These are phyloP conservation scores for Calocera viscosa DNA, from an alignment of 768 basidiomycete genomes.

Conservation along the genomic window DNA sequence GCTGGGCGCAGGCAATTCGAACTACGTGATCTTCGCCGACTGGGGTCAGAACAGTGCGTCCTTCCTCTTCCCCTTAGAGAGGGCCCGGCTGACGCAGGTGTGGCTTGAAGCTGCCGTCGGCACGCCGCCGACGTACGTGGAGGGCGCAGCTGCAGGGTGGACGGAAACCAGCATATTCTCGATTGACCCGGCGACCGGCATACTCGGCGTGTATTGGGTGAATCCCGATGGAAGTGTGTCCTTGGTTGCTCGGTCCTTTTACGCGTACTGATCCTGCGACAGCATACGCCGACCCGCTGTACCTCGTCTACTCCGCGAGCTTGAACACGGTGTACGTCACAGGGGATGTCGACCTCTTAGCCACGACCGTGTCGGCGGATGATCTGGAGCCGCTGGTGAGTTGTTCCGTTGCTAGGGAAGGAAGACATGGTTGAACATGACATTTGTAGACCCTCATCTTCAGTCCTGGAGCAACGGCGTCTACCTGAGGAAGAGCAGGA, in stretches of 20 bases:
- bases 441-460: not conserved
- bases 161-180: not conserved
- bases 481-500: too few relatives aligned
- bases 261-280: too few relatives aligned
- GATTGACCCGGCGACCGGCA: not conserved
- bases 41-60: constrained; percentile 2
- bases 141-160: not conserved
- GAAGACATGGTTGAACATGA: not conserved
- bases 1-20: not conserved
- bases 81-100: not conserved
- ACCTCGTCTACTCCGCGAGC: not conserved
- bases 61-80: not conserved
- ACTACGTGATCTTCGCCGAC: not conserved
- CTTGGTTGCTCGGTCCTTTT: not conserved
- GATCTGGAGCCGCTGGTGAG: not conserved
- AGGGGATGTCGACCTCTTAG: not conserved
- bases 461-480: not conserved
- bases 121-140: not conserved
- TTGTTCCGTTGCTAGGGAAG: not conserved
- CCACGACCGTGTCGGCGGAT: not conserved
- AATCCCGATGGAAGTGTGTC: not conserved
- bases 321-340: not conserved
- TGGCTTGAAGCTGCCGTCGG: not conserved
- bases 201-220: not conserved
- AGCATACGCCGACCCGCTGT: not conserved